Conservation (phyloP, 345 rosid genomes). For the Rhodamnia rubescens region DNA sequence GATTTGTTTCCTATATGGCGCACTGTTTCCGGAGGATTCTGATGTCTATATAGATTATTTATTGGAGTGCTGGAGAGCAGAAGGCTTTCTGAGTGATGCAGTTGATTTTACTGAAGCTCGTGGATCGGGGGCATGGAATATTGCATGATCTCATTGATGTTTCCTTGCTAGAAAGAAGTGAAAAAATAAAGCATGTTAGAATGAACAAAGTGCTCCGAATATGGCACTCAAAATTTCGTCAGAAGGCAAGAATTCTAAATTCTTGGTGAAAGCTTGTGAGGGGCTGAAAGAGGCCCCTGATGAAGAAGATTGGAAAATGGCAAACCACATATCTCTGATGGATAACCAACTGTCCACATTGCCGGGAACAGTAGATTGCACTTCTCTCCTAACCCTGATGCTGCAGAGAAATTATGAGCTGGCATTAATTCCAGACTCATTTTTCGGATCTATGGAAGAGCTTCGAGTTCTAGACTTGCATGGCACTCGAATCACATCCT, state of each 20-base stretch:
- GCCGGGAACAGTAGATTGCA: constrained; percentile 6
- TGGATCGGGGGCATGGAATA: constrained; percentile 9
- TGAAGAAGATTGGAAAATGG: constrained; percentile 4
- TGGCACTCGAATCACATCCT: constrained; percentile 1
- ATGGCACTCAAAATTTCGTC: constrained; percentile 11
- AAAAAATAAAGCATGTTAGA: constrained; percentile 3
- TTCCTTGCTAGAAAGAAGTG: constrained; percentile 6
- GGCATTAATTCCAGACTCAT: background rate
- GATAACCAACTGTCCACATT: constrained; percentile 6
- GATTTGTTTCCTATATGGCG: constrained; percentile 17
- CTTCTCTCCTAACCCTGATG: constrained; percentile 4
- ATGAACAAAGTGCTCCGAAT: constrained; percentile 7
- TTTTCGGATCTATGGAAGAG: constrained; percentile 13
- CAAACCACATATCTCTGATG: constrained; percentile 13
- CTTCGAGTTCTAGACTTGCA: constrained; percentile 18
- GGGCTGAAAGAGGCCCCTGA: background rate
- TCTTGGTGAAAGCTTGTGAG: background rate
- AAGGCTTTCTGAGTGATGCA: constrained; percentile 8
- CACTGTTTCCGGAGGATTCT: constrained; percentile 8
- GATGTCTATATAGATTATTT: constrained; percentile 12
- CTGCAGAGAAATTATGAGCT: constrained; percentile 6
- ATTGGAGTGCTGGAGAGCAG: constrained; percentile 19
- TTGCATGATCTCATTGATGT: constrained; percentile 9
- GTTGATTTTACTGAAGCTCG: constrained; percentile 1
- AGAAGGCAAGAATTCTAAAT: background rate